Conservation (phyloP, 2,329 filamentous ascomycete species). For the Penicillium sp. region DNA sequence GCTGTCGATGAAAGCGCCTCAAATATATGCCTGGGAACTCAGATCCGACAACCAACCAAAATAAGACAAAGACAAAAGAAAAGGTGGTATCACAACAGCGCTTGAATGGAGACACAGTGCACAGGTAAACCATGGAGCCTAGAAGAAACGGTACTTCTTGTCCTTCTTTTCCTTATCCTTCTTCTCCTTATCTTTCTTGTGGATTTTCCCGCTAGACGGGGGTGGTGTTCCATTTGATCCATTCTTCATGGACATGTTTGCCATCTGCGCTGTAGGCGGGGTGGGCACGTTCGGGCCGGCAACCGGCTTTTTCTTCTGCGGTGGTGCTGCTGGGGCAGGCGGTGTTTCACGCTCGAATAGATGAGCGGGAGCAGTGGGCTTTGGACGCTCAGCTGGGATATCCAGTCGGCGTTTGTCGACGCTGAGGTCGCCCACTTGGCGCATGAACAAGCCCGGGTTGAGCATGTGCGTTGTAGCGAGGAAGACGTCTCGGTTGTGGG, state of each 20-base stretch:
- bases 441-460: constrained; percentile 76
- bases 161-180: constrained; percentile 6
- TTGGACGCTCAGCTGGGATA: constrained; percentile 77
- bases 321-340: constrained; percentile 48
- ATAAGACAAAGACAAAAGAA: constrained; percentile 9
- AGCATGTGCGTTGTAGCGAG: constrained; percentile 91
- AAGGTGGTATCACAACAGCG: constrained; percentile 38
- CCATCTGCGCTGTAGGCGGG: constrained; percentile 36
- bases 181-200: constrained; percentile 42
- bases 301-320: constrained; percentile 24
- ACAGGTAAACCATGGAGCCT: constrained; percentile 14
- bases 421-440: constrained; percentile 78
- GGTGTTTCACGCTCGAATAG: constrained; percentile 72
- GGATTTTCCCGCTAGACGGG: constrained; percentile 25
- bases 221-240: constrained; percentile 28
- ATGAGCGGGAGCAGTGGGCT: constrained; percentile 79
- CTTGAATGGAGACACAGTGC: constrained; percentile 19
- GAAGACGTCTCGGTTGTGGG: constrained; percentile 77
- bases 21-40: constrained; percentile 13
- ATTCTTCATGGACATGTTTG: constrained; percentile 38
- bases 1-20: constrained; percentile 9
- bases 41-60: constrained; percentile 9
- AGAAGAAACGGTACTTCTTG: constrained; percentile 57
- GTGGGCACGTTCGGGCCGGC: constrained; percentile 25
- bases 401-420: constrained; percentile 73